A percentile compares a stretch with the other conserved stretches of the same genome.
Evolutionary conservation across 2,329 filamentous ascomycete genomes (phyloP).

Genomic region (Exophiala sideris): DNA sequence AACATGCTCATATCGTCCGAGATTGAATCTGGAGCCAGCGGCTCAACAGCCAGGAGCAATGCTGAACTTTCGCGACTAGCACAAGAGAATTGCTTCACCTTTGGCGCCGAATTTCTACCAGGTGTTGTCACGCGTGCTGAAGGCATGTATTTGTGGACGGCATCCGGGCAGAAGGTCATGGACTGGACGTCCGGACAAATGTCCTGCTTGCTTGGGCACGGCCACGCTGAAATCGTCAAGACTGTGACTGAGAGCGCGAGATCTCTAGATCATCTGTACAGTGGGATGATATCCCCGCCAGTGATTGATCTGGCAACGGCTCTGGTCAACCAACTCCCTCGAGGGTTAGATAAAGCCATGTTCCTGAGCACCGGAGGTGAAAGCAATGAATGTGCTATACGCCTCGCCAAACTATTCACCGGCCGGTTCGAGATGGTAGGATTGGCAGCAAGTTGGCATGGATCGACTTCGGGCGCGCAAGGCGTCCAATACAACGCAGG

Average conservation of each 20-base stretch:
- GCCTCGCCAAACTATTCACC: constrained; percentile 61
- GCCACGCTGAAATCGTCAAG: constrained; percentile 56
- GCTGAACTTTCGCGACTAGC: background rate
- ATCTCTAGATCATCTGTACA: constrained; percentile 57
- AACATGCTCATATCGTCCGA: background rate
- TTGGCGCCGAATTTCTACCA: constrained; percentile 28
- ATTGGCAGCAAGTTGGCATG: constrained; percentile 58
- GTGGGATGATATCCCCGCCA: constrained; percentile 55
- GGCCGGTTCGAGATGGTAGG: constrained; percentile 64
- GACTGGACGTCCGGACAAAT: constrained; percentile 62
- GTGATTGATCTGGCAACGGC: constrained; percentile 53
- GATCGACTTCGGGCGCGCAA: constrained; percentile 53
- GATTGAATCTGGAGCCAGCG: background rate
- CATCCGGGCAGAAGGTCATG: constrained; percentile 44
- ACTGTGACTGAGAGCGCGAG: constrained; percentile 48
- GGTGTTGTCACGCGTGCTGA: constrained; percentile 44
- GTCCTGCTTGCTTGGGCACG: constrained; percentile 57
- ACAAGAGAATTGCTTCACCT: constrained; percentile 1
- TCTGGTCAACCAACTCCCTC: constrained; percentile 48
- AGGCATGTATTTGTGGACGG: constrained; percentile 47
- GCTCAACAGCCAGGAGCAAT: background rate
- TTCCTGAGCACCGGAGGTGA: constrained; percentile 58
- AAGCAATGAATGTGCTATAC: constrained; percentile 60
- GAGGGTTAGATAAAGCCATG: constrained; percentile 51
- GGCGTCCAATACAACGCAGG: constrained; percentile 54